Base-by-base conservation (phyloP, 1,284 basidiomycete genomes). In the Crucibulum parvulum region DNA sequence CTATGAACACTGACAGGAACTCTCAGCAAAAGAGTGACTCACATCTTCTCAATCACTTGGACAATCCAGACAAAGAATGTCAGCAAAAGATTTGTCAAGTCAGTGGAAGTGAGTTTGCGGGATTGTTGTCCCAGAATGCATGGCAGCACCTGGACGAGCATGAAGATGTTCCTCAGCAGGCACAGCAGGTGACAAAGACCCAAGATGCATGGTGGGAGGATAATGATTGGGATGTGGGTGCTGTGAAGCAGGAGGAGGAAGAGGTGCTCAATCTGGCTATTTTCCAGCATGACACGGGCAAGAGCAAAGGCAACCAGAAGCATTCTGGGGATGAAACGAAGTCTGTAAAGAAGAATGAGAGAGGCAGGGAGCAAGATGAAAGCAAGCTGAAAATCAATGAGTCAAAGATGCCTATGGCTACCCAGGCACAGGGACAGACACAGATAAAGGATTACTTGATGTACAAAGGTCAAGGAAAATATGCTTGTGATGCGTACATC, bases 401-500 rank as follows among this genome's bases (percentile, higher is more conserved):
- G 24, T 16, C 63, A 37, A 39, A 57, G 31, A 72, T 72, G 2
- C 69, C 70, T 1, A 58, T 68, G 4, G 66, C 69, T n/a, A 59
- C 66, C 9, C 61, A 58, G n/a, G 59, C 55, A 8, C 58, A 56
- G 31, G 65, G 57, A 35, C 64, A 68, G 57, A 75, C 66, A 46
- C 65, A 58, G 31, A 41, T 68, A 13, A 72, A 73, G 7, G 81
- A 83, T 60, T 86, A 85, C 63, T 79, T 80, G 1, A 73, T 70
- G 8, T 85, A 77, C 66, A 86, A 87, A 70, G 84, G 83, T 3
- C 72, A 79, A 36, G 84, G 84, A 13, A 72, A 84, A 53, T 85
- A 86, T 64, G 79, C 75, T 6, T 76, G 78, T 58, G 68, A 69
- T 31, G 56, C 6, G 8, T 24, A 10, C 13, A 38, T 53, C 31